These are phyloP conservation scores for Zygosaccharomyces sapae DNA, from an alignment of 1,139 yeast genomes.

Conservation along the genomic window DNA sequence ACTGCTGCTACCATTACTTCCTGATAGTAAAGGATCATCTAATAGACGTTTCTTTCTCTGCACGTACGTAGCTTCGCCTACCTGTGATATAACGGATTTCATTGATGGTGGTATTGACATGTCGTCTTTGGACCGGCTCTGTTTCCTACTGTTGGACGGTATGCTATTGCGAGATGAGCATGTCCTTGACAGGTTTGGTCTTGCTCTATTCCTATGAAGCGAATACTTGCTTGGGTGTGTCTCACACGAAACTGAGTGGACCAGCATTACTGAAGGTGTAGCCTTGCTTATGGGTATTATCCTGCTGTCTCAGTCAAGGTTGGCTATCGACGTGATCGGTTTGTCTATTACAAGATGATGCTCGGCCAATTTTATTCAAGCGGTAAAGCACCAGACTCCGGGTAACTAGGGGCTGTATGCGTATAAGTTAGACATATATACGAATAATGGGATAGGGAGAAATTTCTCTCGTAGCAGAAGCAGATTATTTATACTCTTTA, in stretches of 20 bases:
- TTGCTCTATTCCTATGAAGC: constrained; percentile 2
- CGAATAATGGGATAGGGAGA: no score
- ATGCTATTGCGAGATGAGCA: neutral
- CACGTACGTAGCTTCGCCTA: constrained; percentile 7
- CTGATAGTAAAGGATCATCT: constrained; percentile 2
- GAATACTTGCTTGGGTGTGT: neutral
- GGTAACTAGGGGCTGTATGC: neutral
- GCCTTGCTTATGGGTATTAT: no score
- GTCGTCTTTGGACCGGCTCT: neutral
- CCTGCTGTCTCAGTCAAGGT: no score
- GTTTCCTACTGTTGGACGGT: neutral
- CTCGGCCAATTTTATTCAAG: neutral
- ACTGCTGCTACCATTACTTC: neutral
- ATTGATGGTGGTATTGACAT: constrained; percentile 22
- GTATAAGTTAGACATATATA: neutral
- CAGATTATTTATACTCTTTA: no score
- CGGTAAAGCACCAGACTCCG: neutral
- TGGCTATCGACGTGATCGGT: neutral
- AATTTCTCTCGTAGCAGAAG: no score
- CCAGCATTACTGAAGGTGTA: constrained; percentile 3
- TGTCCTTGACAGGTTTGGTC: neutral
- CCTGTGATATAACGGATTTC: constrained; percentile 25
- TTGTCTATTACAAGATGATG: neutral
- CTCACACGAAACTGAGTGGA: constrained; percentile 3
- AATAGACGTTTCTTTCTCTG: constrained; percentile 5